Percentiles rank a stretch among this genome's conserved stretches.
Evolutionary conservation across 345 rosid genomes (phyloP).

Genomic region (Heritiera fomes): DNA sequence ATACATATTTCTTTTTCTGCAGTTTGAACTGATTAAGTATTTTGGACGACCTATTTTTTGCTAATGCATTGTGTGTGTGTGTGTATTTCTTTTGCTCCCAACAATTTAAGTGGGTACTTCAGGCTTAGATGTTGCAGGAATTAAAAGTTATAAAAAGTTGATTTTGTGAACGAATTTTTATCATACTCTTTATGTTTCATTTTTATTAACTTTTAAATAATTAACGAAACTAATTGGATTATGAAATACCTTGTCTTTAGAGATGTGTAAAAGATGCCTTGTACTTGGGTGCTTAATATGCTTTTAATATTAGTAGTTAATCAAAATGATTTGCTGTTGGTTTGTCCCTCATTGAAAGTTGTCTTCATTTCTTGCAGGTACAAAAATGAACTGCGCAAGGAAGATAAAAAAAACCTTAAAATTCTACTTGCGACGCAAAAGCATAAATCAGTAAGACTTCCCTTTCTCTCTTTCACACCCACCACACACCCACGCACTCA

Average conservation of each 20-base stretch:
- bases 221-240: not conserved
- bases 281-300: not conserved
- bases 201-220: too few relatives aligned
- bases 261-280: not conserved
- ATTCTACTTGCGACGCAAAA: conserved; percentile 61
- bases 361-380: conserved; percentile 49
- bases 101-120: not conserved
- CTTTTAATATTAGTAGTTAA: not conserved
- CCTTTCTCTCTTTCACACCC: not conserved
- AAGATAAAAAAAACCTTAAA: conserved; percentile 77
- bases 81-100: not conserved
- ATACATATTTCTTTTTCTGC: not conserved
- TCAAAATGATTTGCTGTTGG: not conserved
- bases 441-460: conserved; percentile 69
- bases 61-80: not conserved
- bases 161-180: too few relatives aligned
- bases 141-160: too few relatives aligned
- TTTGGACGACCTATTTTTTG: not conserved
- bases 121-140: not conserved
- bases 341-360: not conserved
- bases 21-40: not conserved
- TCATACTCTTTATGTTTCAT: not conserved
- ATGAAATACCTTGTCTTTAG: not conserved
- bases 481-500: too few relatives aligned
- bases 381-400: conserved; percentile 76